These are phyloP conservation scores for Glonium stellatum DNA, from an alignment of 495 filamentous ascomycete genomes.

Conservation along the genomic window DNA sequence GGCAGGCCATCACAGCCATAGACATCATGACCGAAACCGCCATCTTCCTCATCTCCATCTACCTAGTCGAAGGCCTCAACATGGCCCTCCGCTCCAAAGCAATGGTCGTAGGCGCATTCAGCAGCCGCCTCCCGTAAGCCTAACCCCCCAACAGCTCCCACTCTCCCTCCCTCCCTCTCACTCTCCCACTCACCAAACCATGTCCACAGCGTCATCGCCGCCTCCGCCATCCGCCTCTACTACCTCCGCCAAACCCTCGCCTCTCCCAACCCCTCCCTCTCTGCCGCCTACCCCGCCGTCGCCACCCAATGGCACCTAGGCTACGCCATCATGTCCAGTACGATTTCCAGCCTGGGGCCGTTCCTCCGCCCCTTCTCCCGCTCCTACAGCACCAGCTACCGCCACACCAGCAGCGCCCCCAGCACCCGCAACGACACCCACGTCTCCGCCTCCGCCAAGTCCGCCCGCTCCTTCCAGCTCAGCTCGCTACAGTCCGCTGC, in stretches of 20 bases:
- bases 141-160: background rate
- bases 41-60: conserved; percentile 20
- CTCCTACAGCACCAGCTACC: conserved; percentile 7
- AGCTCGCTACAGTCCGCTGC: background rate
- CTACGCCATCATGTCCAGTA: conserved; percentile 21
- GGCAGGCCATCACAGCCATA: conserved; percentile 15
- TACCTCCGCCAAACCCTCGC: conserved; percentile 10
- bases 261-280: conserved; percentile 8
- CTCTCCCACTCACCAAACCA: background rate
- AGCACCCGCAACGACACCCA: background rate
- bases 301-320: conserved; percentile 19
- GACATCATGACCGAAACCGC: conserved; percentile 19
- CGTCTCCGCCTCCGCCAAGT: background rate
- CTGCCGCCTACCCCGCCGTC: conserved; percentile 8
- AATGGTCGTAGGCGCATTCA: conserved; percentile 19
- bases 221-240: conserved; percentile 7
- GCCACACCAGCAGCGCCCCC: background rate
- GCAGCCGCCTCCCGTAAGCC: conserved; percentile 11
- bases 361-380: conserved; percentile 21
- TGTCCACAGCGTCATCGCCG: conserved; percentile 11
- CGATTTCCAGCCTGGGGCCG: conserved; percentile 17
- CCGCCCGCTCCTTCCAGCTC: background rate
- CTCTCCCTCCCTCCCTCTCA: background rate
- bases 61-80: conserved; percentile 13
- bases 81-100: conserved; percentile 11